phyloP scores from a whole-genome alignment of 2,329 filamentous ascomycete genomes.

The Cordyceps farinosa region DNA sequence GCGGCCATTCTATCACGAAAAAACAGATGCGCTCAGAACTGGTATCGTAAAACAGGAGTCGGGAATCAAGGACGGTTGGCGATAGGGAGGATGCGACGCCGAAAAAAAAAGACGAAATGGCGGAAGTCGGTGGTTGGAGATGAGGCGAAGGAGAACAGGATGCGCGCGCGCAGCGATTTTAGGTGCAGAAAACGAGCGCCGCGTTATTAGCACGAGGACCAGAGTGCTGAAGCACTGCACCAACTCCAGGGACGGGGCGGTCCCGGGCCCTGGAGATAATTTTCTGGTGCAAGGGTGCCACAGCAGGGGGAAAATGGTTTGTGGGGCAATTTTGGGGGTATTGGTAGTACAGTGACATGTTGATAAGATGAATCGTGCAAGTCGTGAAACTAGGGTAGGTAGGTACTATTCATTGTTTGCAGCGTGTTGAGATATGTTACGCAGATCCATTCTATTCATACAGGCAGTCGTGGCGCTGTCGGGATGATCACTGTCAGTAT shows the following conservation, averaged over 20 bases:
- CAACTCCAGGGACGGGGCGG: not conserved
- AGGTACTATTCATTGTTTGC: too few species aligned
- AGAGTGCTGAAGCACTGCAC: not conserved
- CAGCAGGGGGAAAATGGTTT: not conserved
- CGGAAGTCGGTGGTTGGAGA: slow-evolving; percentile 11
- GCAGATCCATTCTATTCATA: too few species aligned
- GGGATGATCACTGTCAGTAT: too few species aligned
- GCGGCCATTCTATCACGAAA: slow-evolving; percentile 40
- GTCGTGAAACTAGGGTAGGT: too few species aligned
- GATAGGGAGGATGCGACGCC: slow-evolving; percentile 16
- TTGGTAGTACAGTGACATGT: too few species aligned
- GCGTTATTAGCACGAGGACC: not conserved
- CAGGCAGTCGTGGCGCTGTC: too few species aligned
- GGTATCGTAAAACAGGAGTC: slow-evolving; percentile 5
- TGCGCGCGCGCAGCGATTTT: slow-evolving; percentile 3
- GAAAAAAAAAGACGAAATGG: slow-evolving; percentile 15
- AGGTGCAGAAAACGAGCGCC: slow-evolving; percentile 1
- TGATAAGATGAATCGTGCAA: too few species aligned
- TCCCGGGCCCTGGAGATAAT: slow-evolving; percentile 20
- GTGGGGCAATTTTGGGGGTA: not conserved
- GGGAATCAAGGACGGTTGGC: slow-evolving; percentile 13
- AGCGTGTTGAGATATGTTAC: too few species aligned
- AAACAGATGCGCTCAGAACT: slow-evolving; percentile 25
- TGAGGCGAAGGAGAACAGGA: slow-evolving; percentile 17
- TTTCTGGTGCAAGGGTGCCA: slow-evolving; percentile 16